A percentile compares a stretch with the other conserved stretches of the same genome.
Conservation (phyloP, 768 basidiomycete genomes). For the Suillus spraguei region DNA sequence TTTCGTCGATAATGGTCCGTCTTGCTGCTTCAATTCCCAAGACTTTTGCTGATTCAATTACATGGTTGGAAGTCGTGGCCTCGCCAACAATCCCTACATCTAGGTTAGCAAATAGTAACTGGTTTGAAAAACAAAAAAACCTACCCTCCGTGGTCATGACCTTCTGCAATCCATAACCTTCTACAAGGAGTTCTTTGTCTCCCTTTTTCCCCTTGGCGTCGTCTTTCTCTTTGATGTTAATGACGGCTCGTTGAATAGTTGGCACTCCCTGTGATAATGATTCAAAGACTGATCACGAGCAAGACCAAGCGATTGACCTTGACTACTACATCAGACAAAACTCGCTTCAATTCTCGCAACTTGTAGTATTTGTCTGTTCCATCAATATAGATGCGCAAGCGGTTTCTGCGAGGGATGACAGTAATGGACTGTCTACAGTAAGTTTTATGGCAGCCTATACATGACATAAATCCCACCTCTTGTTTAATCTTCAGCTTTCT, state of each 20-base stretch:
- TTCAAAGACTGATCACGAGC: not conserved
- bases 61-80: constrained; percentile 93
- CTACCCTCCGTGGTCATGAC: constrained; percentile 97
- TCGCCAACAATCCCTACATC: constrained; percentile 84
- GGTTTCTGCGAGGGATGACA: constrained; percentile 70
- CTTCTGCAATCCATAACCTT: constrained; percentile 94
- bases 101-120: constrained; percentile 3
- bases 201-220: constrained; percentile 79
- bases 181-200: constrained; percentile 91
- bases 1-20: constrained; percentile 93
- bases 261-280: constrained; percentile 66
- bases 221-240: constrained; percentile 92
- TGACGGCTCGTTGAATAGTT: constrained; percentile 89
- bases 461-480: constrained; percentile 48
- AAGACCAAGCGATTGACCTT: constrained; percentile 53
- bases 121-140: constrained; percentile 16
- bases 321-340: constrained; percentile 84
- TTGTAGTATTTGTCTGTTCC: constrained; percentile 79
- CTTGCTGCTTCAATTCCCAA: constrained; percentile 98
- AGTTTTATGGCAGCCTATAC: not conserved
- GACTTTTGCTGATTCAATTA: constrained; percentile 93
- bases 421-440: constrained; percentile 60
- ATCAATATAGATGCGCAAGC: constrained; percentile 80
- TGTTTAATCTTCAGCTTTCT: constrained; percentile 94
- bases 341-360: constrained; percentile 84